Base-by-base conservation (phyloP, 352 stramenopile species). In the Plasmopara muralis region DNA sequence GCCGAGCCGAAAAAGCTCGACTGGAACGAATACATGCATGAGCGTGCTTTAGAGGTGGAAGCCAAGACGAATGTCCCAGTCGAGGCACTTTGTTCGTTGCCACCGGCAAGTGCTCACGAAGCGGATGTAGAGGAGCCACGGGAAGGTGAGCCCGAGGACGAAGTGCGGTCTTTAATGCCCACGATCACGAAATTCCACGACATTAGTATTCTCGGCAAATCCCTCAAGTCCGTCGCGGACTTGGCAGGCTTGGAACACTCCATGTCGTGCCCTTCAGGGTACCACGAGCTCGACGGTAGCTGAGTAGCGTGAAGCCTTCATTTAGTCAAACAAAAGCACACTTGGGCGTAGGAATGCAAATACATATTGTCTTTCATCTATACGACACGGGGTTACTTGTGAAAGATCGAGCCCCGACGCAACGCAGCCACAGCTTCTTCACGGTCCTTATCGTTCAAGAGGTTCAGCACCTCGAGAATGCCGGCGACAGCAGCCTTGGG, bases 21-120 rank as follows among this genome's bases (percentile, higher is more conserved):
- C 62, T 93, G 83, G 83, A 81, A 70, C 42, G 73, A 80, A 52
- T 93, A 84, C 66, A 93, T 93, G 83, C 83, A 88, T 65, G 64
- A 77, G 42, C 75, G 74, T 37, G 69, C 60, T 51, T 55, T 68
- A 56, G 55, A 74, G 14, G 38, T 67, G 5, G 56, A 70, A 12
- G 60, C 60, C 7, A 66, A 68, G 39, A 43, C 62, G 33, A 80
- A 77, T 43, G 38, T 56, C 6, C 53, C 74, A 28, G 49, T 30
- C 12, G 46, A 62, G 48, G 51, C 53, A 16, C 33, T 40, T 10
- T 47, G 53, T 25, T 53, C 57, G 29, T 56, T 63, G 4, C 55
- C 51, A 37, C 48, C 64, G n/a, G 25, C 44, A 12, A 15, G 44
- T 39, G n/a, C 43, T 31, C 10, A 45, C 13, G 53, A 63, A 30